Base-by-base conservation (phyloP, 441 rosid species). In the Gossypium davidsonii region DNA sequence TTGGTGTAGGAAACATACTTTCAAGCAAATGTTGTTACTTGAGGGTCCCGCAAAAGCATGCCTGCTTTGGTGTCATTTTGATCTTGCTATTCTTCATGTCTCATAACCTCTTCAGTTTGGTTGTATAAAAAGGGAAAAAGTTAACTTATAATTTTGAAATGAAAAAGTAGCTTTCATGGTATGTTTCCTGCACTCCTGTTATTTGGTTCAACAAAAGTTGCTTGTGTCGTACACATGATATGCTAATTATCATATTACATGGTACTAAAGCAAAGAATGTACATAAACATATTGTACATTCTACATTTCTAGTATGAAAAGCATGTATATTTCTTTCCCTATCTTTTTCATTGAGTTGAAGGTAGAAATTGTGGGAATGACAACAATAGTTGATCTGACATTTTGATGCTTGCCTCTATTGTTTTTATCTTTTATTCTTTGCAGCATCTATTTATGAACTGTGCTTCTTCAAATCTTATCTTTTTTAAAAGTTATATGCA, bases 401-500 rank as follows among this genome's bases (percentile, higher is more conserved):
- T n/a, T 52, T 31, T 61, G 46, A 61, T 61, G 44, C 66, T 31
- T 15, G 46, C 21, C 42, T 61, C 12, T 15, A 61, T 21, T 34
- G 17, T 9, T 31, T 17, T 31, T 61, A 4, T 72, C 14, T 28
- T 70, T 71, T 65, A 18, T 18, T 46, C 37, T 67, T 51, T 66
- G 10, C 56, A 72, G 49, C 39, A 48, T 74, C 53, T 51, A 59
- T 63, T 49, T n/a, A 53, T 49, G 46, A 46, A 51, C 44, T 64
- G 5, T 14, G 31, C 18, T 61, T 7, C 11, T 56, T 20, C 17
- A 17, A 68, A 4, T 44, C 28, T 58, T 70, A 31, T 3, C 10
- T 76, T 71, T 42, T 25, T 52, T 49, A 4, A 49, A 42, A 55
- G 12, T 71, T 77, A 34, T 72, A 39, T 84, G 88, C 92, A 95